Base-by-base conservation (phyloP, 1,139 yeast species). In the Eremothecium sinecaudum region DNA sequence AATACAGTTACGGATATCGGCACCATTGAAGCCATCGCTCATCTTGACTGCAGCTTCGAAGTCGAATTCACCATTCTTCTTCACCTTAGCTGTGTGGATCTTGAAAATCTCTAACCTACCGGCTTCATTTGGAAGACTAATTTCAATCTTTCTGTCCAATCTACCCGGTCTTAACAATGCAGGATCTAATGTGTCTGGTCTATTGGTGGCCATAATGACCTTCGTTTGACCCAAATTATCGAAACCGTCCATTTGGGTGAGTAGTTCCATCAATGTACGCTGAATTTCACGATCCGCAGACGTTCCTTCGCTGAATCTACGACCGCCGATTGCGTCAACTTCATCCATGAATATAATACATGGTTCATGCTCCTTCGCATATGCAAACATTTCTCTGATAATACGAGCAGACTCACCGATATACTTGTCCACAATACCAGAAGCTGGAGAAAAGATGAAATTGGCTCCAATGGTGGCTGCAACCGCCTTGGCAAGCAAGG, bases 11-110 rank as follows among this genome's bases (percentile, higher is more conserved):
- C 98, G 77, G 49, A 92, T 79, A 69, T 92, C 99, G 5, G 98
- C 98, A 63, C 99, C 99, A 61, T 92, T 92, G 64, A 92, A 90
- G 1, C 98, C 98, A 62, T 92, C 98, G 61, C 93, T 79, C 96
- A 90, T 86, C 64, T 90, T 87, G 24, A 90, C 97, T 25, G 86
- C 81, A 14, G 96, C 94, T 63, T 92, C 98, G 50, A 83, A 86
- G 64, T 92, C 98, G 60, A 92, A 81, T 49, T 92, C 98, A 40
- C 98, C 99, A 45, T 78, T 82, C 59, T 90, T 90, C 41, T 81
- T 71, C 34, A 92, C 93, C 44, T 79, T 75, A 13, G 84, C 60
- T 2, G 95, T 78, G 60, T 92, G 98, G 53, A 92, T 90, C 63
- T 92, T 92, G 67, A 87, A 86, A 50, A 92, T 79, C 58, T 90